Percentiles rank a stretch among this genome's conserved stretches.
Evolutionary conservation across 257 asterid genomes (phyloP).

Genomic region (Cynanchum wilfordii): DNA sequence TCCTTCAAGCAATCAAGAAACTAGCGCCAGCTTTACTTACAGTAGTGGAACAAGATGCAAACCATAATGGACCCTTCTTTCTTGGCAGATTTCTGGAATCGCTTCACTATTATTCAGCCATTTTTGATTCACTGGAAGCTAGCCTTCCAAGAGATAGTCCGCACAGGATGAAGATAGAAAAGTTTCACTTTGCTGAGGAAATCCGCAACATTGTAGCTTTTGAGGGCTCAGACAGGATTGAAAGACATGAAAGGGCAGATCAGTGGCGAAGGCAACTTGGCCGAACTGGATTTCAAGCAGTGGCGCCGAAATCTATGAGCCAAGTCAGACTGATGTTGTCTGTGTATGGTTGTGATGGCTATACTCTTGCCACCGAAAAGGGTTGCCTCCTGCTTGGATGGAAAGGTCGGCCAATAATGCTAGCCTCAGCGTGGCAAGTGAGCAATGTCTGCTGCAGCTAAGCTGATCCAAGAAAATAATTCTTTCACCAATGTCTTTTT

Average conservation of each 20-base stretch:
- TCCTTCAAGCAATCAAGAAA: slow-evolving; percentile 46
- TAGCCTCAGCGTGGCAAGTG: slow-evolving; percentile 54
- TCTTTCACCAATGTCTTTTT: not conserved
- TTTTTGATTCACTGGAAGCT: slow-evolving; percentile 56
- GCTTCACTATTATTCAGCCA: slow-evolving; percentile 55
- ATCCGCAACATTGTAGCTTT: slow-evolving; percentile 46
- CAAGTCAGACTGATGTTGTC: slow-evolving; percentile 30
- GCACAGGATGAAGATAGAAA: slow-evolving; percentile 46
- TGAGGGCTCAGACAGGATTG: slow-evolving; percentile 46
- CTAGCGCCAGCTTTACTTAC: slow-evolving; percentile 39
- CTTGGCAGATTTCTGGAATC: slow-evolving; percentile 58
- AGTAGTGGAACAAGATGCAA: slow-evolving; percentile 63
- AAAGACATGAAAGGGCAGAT: slow-evolving; percentile 57
- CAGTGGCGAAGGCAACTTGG: slow-evolving; percentile 61
- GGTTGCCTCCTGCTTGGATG: slow-evolving; percentile 63
- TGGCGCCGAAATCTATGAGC: slow-evolving; percentile 35
- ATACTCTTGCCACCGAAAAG: slow-evolving; percentile 40
- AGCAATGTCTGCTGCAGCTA: not conserved
- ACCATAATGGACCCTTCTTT: slow-evolving; percentile 56
- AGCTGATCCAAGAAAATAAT: not conserved
- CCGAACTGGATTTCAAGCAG: slow-evolving; percentile 46
- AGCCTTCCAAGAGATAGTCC: slow-evolving; percentile 29
- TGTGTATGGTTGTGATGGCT: slow-evolving; percentile 45
- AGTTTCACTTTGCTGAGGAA: slow-evolving; percentile 35
- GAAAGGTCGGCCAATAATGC: slow-evolving; percentile 66